These are phyloP conservation scores for Zasmidium citrigriseum DNA, from an alignment of 2,329 filamentous ascomycete species.

Conservation along the genomic window DNA sequence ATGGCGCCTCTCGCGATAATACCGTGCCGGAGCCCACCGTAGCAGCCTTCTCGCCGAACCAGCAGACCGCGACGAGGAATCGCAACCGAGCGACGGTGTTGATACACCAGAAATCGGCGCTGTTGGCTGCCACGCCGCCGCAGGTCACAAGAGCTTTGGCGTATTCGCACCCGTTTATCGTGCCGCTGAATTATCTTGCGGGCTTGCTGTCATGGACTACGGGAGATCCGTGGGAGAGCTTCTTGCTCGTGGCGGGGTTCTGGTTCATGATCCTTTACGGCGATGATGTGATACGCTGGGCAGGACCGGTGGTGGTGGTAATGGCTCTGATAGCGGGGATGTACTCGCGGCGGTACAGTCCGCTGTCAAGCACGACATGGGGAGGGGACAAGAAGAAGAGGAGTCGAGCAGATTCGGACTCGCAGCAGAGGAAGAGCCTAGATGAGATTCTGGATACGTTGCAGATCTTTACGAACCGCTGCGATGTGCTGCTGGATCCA, in stretches of 20 bases:
- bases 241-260: slow-evolving; percentile 79
- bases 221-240: slow-evolving; percentile 94
- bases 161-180: slow-evolving; percentile 91
- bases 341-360: slow-evolving; percentile 88
- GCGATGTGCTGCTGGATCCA: slow-evolving; percentile 89
- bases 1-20: slow-evolving; percentile 19
- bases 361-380: slow-evolving; percentile 82
- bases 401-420: slow-evolving; percentile 55
- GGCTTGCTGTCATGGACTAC: slow-evolving; percentile 93
- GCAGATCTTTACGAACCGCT: slow-evolving; percentile 84
- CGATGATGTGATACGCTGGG: slow-evolving; percentile 75
- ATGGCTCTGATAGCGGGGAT: slow-evolving; percentile 81
- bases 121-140: slow-evolving; percentile 89
- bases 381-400: slow-evolving; percentile 62
- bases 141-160: slow-evolving; percentile 91
- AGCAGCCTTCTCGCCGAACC: slow-evolving; percentile 86
- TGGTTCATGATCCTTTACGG: slow-evolving; percentile 88
- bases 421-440: slow-evolving; percentile 83
- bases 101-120: slow-evolving; percentile 93
- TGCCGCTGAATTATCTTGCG: slow-evolving; percentile 81
- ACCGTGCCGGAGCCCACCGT: slow-evolving; percentile 64
- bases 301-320: slow-evolving; percentile 82
- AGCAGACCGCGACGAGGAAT: slow-evolving; percentile 51
- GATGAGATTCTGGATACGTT: slow-evolving; percentile 97
- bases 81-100: slow-evolving; percentile 58